Percentiles rank a stretch among this genome's conserved stretches.
These are phyloP conservation scores for Durusdinium trenchii DNA, from an alignment of 73 alveolate genomes.

Conservation along the genomic window DNA sequence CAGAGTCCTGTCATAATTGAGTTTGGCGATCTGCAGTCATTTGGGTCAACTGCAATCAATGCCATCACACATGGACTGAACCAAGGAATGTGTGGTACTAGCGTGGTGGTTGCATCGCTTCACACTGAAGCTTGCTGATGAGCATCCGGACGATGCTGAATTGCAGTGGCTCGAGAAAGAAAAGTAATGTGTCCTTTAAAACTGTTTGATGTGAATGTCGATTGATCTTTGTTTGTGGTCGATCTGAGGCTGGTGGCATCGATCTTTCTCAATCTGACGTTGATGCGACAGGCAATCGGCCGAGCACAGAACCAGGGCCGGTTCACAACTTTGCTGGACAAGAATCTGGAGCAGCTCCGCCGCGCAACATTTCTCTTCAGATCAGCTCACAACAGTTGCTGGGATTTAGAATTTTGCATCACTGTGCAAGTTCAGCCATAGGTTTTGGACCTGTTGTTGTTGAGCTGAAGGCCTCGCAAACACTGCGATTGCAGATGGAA, in stretches of 20 bases:
- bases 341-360: neutral
- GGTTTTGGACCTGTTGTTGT: too few relatives aligned
- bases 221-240: neutral
- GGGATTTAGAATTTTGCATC: neutral
- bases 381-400: neutral
- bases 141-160: neutral
- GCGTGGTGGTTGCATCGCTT: neutral
- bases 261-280: neutral
- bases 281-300: neutral
- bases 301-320: neutral
- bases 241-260: neutral
- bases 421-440: too few relatives aligned
- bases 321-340: neutral
- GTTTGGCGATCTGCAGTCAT: neutral
- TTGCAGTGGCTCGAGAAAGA: neutral
- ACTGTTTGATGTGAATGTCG: neutral
- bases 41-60: neutral
- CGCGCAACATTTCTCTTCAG: neutral
- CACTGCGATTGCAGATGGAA: neutral
- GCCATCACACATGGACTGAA: too few relatives aligned
- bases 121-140: neutral
- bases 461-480: conserved; percentile 35
- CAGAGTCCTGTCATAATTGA: neutral
- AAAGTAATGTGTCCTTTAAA: neutral
- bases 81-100: neutral